These are phyloP conservation scores for Chaetomiaceae sp. DNA, from an alignment of 2,329 filamentous ascomycete genomes.

Conservation along the genomic window DNA sequence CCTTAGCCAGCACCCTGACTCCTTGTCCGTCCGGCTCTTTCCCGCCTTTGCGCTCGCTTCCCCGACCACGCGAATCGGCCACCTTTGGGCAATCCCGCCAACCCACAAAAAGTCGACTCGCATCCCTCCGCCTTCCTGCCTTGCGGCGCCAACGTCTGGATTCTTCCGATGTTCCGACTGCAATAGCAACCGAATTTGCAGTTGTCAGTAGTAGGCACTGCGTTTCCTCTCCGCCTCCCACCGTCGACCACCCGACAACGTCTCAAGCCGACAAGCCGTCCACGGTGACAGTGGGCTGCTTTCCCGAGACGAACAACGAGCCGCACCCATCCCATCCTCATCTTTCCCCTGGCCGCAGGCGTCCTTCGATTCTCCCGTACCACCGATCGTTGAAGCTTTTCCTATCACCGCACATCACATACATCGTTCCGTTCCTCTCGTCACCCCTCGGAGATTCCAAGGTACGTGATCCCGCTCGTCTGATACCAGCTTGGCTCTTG, in stretches of 20 bases:
- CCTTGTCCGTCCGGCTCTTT: constrained; percentile 9
- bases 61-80: constrained; percentile 11
- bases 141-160: constrained; percentile 8
- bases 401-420: not conserved
- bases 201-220: constrained; percentile 25
- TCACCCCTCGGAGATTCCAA: not conserved
- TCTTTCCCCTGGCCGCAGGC: constrained; percentile 49
- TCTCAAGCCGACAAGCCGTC: constrained; percentile 29
- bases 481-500: not conserved
- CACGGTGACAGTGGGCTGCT: constrained; percentile 46
- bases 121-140: constrained; percentile 2
- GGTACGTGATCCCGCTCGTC: constrained; percentile 6
- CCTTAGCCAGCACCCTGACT: not conserved
- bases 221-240: constrained; percentile 9
- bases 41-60: constrained; percentile 5
- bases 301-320: constrained; percentile 37
- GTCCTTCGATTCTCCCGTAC: constrained; percentile 42
- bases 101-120: not conserved
- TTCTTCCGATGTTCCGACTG: constrained; percentile 23
- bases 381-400: constrained; percentile 27
- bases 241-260: constrained; percentile 11
- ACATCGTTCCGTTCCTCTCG: not conserved
- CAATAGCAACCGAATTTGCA: constrained; percentile 21
- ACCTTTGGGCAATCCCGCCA: constrained; percentile 2
- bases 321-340: constrained; percentile 11